phyloP scores from a whole-genome alignment of 2,329 filamentous ascomycete species.

The Cercospora zeae-maydis region DNA sequence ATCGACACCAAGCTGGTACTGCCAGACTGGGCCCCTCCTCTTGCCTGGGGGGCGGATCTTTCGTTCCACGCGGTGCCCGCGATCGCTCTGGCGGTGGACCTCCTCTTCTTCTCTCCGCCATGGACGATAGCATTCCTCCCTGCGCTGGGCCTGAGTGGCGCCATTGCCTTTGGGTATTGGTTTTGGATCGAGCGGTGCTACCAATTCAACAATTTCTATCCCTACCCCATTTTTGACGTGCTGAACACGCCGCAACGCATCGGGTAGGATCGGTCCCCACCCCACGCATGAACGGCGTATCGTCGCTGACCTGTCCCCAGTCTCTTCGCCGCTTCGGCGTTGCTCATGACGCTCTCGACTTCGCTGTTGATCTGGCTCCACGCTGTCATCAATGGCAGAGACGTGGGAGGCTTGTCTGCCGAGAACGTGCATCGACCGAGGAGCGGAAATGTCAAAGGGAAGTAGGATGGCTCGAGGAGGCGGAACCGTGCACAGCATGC shows the following conservation, averaged over 20 bases:
- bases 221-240: slow-evolving; percentile 77
- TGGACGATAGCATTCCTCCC: slow-evolving; percentile 63
- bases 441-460: slow-evolving; percentile 30
- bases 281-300: not conserved
- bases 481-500: too few relatives aligned
- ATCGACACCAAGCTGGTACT: slow-evolving; percentile 54
- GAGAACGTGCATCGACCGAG: slow-evolving; percentile 18
- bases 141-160: slow-evolving; percentile 56
- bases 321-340: slow-evolving; percentile 45
- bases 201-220: slow-evolving; percentile 67
- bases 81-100: slow-evolving; percentile 61
- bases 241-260: slow-evolving; percentile 64
- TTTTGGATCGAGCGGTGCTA: slow-evolving; percentile 73
- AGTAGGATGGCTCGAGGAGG: slow-evolving; percentile 6
- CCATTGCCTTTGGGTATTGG: slow-evolving; percentile 67
- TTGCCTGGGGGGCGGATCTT: slow-evolving; percentile 54
- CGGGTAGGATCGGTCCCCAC: slow-evolving; percentile 32
- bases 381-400: slow-evolving; percentile 58
- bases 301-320: slow-evolving; percentile 43
- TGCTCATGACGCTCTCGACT: slow-evolving; percentile 69
- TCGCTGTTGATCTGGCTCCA: slow-evolving; percentile 67
- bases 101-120: slow-evolving; percentile 67
- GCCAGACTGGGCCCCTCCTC: slow-evolving; percentile 41
- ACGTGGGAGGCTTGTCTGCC: slow-evolving; percentile 17
- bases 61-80: slow-evolving; percentile 66